phyloP scores from a whole-genome alignment of 1,139 yeast genomes.

The Saccharomyces pastorianus region DNA sequence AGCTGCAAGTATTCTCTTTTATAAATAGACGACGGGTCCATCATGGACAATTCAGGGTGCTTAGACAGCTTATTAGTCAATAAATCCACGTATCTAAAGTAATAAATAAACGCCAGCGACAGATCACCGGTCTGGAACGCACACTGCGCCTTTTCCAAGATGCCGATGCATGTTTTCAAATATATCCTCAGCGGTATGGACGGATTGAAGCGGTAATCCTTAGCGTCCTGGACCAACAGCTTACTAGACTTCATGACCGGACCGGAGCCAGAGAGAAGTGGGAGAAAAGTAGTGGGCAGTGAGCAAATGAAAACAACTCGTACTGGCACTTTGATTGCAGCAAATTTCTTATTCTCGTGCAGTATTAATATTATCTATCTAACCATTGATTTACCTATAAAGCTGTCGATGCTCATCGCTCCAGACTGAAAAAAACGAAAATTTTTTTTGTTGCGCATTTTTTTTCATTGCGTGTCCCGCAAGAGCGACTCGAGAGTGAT shows the following conservation, averaged over 20 bases:
- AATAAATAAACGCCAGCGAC: constrained; percentile 22
- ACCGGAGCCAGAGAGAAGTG: not conserved
- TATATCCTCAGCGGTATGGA: constrained; percentile 25
- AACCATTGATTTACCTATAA: constrained; percentile 1
- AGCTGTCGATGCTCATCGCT: not conserved
- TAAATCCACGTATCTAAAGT: constrained; percentile 28
- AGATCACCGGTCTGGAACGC: constrained; percentile 20
- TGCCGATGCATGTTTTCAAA: constrained; percentile 25
- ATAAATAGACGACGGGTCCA: constrained; percentile 7
- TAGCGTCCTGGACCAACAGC: constrained; percentile 25
- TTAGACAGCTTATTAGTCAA: constrained; percentile 25
- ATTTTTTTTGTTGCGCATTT: not conserved
- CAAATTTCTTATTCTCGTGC: not conserved
- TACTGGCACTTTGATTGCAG: not conserved
- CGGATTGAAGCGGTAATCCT: constrained; percentile 24
- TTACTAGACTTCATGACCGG: constrained; percentile 18
- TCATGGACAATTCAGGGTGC: constrained; percentile 20
- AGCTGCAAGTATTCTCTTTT: constrained; percentile 24
- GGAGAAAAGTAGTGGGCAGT: not conserved
- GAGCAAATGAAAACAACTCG: too few species aligned
- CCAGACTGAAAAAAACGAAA: not conserved
- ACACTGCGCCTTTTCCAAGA: constrained; percentile 27
- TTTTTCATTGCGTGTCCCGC: not conserved
- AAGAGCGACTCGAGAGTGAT: not conserved
- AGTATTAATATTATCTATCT: not conserved